These are phyloP conservation scores for Leccinum boreale DNA, from an alignment of 768 basidiomycete genomes.

Conservation along the genomic window DNA sequence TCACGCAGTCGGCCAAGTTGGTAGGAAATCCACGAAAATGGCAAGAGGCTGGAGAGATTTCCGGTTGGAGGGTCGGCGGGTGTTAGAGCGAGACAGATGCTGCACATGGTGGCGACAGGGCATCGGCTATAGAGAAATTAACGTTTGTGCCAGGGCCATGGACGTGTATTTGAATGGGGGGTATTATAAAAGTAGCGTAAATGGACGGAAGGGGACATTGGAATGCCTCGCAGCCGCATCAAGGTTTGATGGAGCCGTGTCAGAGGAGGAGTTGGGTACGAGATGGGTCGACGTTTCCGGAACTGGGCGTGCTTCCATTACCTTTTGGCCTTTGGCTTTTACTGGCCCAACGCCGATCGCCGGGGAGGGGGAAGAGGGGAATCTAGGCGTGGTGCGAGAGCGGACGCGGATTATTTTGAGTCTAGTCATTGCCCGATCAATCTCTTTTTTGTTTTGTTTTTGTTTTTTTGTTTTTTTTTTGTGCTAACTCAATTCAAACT, in stretches of 20 bases:
- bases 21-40: neutral
- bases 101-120: constrained; percentile 7
- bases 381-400: neutral
- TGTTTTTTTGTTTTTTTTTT: neutral
- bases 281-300: constrained; percentile 3
- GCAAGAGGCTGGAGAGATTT: neutral
- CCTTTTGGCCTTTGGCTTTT: constrained; percentile 19
- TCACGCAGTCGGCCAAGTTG: neutral
- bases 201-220: constrained; percentile 1
- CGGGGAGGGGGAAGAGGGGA: neutral
- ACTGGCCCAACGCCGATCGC: constrained; percentile 17
- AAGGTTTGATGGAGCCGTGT: constrained; percentile 26
- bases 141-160: constrained; percentile 11
- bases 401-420: neutral
- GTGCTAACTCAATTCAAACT: constrained; percentile 58
- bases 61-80: neutral
- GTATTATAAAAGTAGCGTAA: constrained; percentile 7
- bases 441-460: neutral
- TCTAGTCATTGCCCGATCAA: constrained; percentile 21
- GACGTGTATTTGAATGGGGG: constrained; percentile 2
- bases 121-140: constrained; percentile 14
- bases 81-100: neutral
- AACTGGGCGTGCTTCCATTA: constrained; percentile 11
- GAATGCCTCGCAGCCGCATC: constrained; percentile 12
- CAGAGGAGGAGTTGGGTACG: neutral